These are phyloP conservation scores for Phytomonas francai DNA, from an alignment of 208 protist species.

Conservation along the genomic window DNA sequence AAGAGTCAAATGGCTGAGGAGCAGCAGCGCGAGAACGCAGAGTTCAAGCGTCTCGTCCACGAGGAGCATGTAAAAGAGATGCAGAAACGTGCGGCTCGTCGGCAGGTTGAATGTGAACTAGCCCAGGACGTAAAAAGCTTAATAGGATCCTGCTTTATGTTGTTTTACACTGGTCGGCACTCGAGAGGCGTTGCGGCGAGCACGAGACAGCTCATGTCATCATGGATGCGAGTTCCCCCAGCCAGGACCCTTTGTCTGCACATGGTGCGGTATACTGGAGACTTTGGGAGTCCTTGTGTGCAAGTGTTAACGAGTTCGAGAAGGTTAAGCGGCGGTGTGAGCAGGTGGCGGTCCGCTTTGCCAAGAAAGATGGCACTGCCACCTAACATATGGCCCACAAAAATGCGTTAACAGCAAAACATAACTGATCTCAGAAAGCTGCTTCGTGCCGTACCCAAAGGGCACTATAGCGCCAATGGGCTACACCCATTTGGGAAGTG, in stretches of 20 bases:
- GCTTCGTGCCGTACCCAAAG: background rate
- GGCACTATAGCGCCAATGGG: background rate
- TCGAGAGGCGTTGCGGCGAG: constrained; percentile 61
- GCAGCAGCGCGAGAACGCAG: constrained; percentile 35
- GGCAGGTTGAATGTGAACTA: constrained; percentile 17
- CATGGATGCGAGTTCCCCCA: constrained; percentile 59
- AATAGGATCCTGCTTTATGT: constrained; percentile 60
- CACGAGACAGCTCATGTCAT: constrained; percentile 38
- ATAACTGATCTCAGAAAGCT: background rate
- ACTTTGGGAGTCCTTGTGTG: constrained; percentile 70
- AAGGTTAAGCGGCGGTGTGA: constrained; percentile 46
- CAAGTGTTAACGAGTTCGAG: constrained; percentile 48
- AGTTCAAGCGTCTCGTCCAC: constrained; percentile 64
- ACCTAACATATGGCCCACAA: background rate
- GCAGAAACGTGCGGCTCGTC: constrained; percentile 25
- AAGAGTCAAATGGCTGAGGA: constrained; percentile 23
- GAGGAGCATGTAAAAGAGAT: constrained; percentile 52
- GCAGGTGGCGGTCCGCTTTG: constrained; percentile 46
- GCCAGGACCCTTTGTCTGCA: constrained; percentile 45
- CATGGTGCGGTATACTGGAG: constrained; percentile 63
- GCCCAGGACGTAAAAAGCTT: too few relatives aligned
- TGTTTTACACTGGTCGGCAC: constrained; percentile 65
- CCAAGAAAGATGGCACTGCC: background rate
- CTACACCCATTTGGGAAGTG: background rate
- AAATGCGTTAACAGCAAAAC: background rate